Base-by-base conservation (phyloP, 441 rosid species). In the Erysimum cheiri region DNA sequence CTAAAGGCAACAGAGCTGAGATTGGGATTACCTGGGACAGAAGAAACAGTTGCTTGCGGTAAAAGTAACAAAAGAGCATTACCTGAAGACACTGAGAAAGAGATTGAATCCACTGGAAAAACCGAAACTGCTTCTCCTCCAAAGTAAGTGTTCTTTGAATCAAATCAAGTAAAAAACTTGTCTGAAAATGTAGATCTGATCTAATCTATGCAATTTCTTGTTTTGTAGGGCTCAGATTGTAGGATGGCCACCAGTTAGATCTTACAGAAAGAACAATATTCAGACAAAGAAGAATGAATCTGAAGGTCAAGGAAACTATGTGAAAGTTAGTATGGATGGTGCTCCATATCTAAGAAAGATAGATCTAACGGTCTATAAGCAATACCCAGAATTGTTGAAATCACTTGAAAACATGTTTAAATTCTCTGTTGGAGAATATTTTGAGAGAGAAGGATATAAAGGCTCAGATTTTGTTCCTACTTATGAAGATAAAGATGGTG, bases 261-360 rank as follows among this genome's bases (percentile, higher is more conserved):
- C 97, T 37, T 87, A 82, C 68, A 77, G 97, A 74, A 90, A 88
- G 77, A 92, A 90, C 52, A 88, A 7, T 77, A 36, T 86, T 71
- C 93, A 83, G 55, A 64, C 76, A 2, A 87, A 82, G 86, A 85
- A 90, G 52, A 73, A 57, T 3, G 93, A 87, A 64, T 37, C 81
- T 10, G 95, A 85, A 37, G 79, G 80, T 40, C 65, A 77, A 56
- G 90, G 88, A 79, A 85, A 85, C 53, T 92, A 78, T 40, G 86
- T 92, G 77, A 92, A 92, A 82, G 97, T 92, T 19, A 90, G 97
- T 77, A 84, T 92, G 88, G 97, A 92, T 67, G 97, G 98, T 63
- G 98, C 97, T 13, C 98, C 98, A 9, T 92, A 88, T 56, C 84
- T 92, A 4, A 87, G 98, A 78, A 92, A 92, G 80, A 88, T 92